Conservation (phyloP, 305 asterid species). For the Solanum hybrid region DNA sequence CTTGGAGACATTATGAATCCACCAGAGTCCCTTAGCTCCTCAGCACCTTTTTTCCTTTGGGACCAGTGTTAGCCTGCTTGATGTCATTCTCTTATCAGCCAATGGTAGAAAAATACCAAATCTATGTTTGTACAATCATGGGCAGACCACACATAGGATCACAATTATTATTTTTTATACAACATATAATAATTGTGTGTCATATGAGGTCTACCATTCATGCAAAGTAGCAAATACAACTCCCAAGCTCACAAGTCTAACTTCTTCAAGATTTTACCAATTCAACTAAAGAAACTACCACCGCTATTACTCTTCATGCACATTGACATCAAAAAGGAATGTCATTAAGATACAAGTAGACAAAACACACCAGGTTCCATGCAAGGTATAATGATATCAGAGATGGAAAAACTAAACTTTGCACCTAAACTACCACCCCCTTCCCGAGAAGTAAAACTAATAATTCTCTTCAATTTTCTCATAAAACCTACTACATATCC, state of each 20-base stretch:
- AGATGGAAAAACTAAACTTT: background rate
- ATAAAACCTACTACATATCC: background rate
- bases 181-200: background rate
- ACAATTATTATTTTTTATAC: background rate
- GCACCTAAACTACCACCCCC: too few relatives aligned
- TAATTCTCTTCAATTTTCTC: too few relatives aligned
- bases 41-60: background rate
- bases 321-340: background rate
- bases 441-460: too few relatives aligned
- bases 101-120: background rate
- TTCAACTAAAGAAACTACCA: background rate
- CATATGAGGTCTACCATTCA: background rate
- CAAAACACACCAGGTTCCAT: background rate
- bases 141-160: background rate
- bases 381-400: background rate
- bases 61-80: background rate
- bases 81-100: background rate
- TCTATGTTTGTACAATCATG: background rate
- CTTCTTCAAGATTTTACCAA: background rate
- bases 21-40: background rate
- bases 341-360: background rate
- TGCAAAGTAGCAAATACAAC: background rate
- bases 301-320: background rate
- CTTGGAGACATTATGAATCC: background rate
- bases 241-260: background rate